Evolutionary conservation across 2,329 filamentous ascomycete species (phyloP).

Genomic region (Penicillium sp.): DNA sequence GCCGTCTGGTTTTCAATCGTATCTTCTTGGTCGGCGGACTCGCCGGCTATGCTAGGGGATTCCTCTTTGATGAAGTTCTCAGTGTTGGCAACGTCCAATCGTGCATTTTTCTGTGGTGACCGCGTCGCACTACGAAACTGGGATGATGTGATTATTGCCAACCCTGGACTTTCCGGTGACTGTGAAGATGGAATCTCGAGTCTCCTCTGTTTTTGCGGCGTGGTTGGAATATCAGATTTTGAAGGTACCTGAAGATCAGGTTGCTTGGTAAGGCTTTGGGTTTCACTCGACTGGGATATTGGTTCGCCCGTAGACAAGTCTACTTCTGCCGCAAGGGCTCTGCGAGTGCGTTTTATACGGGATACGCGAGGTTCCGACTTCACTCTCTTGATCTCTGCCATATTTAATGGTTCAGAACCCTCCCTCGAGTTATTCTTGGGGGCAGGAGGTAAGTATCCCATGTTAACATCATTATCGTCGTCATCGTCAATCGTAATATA

Average conservation of each 20-base stretch:
- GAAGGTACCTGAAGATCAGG: neutral
- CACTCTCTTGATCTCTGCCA: neutral
- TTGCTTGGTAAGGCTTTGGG: constrained; percentile 7
- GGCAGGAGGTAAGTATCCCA: constrained; percentile 38
- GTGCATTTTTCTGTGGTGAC: constrained; percentile 31
- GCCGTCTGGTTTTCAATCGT: constrained; percentile 8
- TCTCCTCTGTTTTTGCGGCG: constrained; percentile 38
- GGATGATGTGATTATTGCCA: constrained; percentile 43
- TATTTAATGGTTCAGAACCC: neutral
- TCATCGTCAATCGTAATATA: constrained; percentile 40
- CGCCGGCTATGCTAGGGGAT: constrained; percentile 8
- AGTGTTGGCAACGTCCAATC: neutral
- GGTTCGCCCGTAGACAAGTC: constrained; percentile 30
- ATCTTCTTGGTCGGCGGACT: constrained; percentile 11
- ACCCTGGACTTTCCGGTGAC: constrained; percentile 47
- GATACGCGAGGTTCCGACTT: neutral
- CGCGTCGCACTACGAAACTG: constrained; percentile 35
- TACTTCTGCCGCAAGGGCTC: constrained; percentile 22
- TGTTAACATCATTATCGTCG: constrained; percentile 37
- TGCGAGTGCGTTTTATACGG: constrained; percentile 20
- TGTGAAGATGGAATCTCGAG: constrained; percentile 48
- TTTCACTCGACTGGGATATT: constrained; percentile 17
- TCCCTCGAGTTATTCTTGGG: constrained; percentile 19
- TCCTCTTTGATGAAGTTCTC: constrained; percentile 30
- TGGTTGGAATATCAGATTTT: constrained; percentile 27